Base-by-base conservation (phyloP, 1,139 yeast species). In the Yamadazyma atmosphaerica region DNA sequence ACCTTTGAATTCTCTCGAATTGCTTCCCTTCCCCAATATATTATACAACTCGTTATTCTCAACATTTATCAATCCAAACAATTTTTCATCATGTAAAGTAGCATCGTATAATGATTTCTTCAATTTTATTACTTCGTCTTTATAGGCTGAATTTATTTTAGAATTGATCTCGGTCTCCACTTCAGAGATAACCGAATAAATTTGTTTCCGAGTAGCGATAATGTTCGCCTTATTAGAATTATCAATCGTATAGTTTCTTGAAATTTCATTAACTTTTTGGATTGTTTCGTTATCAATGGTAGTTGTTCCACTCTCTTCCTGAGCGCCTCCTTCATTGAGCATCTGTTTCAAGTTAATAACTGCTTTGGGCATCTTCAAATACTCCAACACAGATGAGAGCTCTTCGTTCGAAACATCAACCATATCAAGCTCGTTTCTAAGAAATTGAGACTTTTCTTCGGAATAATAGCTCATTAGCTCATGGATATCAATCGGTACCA, bases 391-490 rank as follows among this genome's bases (percentile, higher is more conserved):
- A 1, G 96, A 86, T 1, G 74, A 61, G 37, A 85, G 70, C 54
- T 89, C 95, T 56, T 87, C 86, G 46, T 88, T 81, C 0, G 96
- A 86, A 11, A 88, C 76, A 40, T 86, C 92, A 21, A 81, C 77
- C 46, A 76, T 74, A 45, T 89, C 98, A 35, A 83, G 72, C 54
- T 87, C 92, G 38, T 70, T 73, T 50, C 98, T 74, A 38, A 89
- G 63, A 36, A 87, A 63, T 45, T 79, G 81, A 0, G 96, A 90
- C 60, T 88, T 86, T 56, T 86, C 90, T 56, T 92, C 98, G 0
- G 96, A 86, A 58, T 92, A 92, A 47, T 81, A 71, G 50, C 96
- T 87, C 40, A 87, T 77, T 51, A 86, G 80, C 56, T 90, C 96
- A 56, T 89, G 96, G 25, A 90, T 87, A 33, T 83, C 79, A 52